These are phyloP conservation scores for Allium cepa DNA, from an alignment of 106 monocot species.

Conservation along the genomic window DNA sequence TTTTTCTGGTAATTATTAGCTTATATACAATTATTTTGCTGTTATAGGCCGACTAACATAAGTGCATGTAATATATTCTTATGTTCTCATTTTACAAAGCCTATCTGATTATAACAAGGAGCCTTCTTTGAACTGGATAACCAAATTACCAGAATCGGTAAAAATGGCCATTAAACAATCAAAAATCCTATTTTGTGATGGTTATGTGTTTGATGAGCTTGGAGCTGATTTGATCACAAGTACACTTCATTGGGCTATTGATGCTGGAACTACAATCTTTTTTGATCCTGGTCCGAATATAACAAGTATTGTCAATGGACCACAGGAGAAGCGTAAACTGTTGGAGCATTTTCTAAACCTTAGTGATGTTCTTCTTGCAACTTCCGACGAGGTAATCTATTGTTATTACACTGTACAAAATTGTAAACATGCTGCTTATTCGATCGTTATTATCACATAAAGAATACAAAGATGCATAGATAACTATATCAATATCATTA, in stretches of 20 bases:
- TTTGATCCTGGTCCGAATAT: conserved; percentile 94
- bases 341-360: conserved; percentile 44
- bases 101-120: conserved; percentile 66
- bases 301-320: conserved; percentile 43
- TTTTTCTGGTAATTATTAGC: conserved; percentile 61
- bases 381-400: conserved; percentile 67
- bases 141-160: conserved; percentile 32
- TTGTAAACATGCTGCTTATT: no score
- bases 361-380: conserved; percentile 90
- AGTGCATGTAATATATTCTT: background rate
- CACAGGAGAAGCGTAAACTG: conserved; percentile 32
- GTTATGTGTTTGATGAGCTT: conserved; percentile 88
- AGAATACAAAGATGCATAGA: background rate
- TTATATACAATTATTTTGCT: background rate
- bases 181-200: conserved; percentile 83
- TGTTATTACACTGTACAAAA: no score
- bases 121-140: conserved; percentile 73
- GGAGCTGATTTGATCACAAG: conserved; percentile 46
- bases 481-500: background rate
- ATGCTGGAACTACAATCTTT: conserved; percentile 61
- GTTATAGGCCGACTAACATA: background rate
- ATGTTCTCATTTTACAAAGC: conserved; percentile 17
- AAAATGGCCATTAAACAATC: conserved; percentile 48
- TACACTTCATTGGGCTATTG: conserved; percentile 58
- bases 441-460: no score